phyloP scores from a whole-genome alignment of 129 eudicot species.

The Arctium lappa region DNA sequence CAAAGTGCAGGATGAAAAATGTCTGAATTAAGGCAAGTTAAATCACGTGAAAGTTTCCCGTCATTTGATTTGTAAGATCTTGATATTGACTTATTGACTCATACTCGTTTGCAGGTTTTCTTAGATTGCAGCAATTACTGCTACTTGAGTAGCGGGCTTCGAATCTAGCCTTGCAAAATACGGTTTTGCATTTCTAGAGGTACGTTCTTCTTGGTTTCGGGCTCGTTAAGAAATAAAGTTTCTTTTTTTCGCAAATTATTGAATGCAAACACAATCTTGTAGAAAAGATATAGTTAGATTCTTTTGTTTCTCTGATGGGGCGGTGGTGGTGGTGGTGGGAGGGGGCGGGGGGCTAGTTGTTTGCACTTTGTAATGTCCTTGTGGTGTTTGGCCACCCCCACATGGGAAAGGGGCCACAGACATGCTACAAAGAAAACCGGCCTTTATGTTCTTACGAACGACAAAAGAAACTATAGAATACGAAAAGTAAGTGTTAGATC shows the following conservation, averaged over 20 bases:
- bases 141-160: conserved; percentile 91
- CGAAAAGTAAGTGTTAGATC: not conserved
- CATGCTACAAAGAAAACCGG: conserved; percentile 11
- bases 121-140: conserved; percentile 92
- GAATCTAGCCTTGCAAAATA: conserved; percentile 92
- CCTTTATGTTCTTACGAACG: conserved; percentile 1
- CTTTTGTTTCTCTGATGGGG: conserved; percentile 4
- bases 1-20: conserved; percentile 73
- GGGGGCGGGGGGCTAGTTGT: not conserved
- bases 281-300: conserved; percentile 15
- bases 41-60: not conserved
- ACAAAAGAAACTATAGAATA: conserved; percentile 1
- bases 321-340: not conserved
- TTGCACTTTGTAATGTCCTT: not conserved
- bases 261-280: conserved; percentile 9
- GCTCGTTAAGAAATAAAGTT: not conserved
- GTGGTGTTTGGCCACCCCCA: conserved; percentile 22
- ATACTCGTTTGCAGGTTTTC: conserved; percentile 41
- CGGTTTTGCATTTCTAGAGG: conserved; percentile 85
- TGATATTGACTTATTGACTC: not conserved
- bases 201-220: conserved; percentile 21
- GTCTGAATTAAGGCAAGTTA: conserved; percentile 48
- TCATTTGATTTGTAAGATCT: not conserved
- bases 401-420: conserved; percentile 28
- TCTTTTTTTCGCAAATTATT: not conserved